Base-by-base conservation (phyloP, 768 basidiomycete species). In the Leccinum subgranulosum region DNA sequence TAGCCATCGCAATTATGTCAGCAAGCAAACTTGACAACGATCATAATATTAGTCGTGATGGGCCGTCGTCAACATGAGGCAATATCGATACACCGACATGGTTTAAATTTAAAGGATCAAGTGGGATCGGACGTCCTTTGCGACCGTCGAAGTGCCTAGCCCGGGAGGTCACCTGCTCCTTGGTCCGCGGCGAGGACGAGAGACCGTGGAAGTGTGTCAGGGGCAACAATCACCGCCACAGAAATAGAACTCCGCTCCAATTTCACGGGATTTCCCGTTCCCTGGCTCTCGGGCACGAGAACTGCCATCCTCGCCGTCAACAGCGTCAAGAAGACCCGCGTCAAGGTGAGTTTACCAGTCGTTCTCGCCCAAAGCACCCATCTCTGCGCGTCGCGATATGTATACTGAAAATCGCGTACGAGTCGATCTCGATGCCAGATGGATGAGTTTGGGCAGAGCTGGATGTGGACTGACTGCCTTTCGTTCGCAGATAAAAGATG, bases 261-360 rank as follows among this genome's bases (percentile, higher is more conserved):
- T 53, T 23, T 50, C 15, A 34, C 59, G 71, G 72, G 29, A 61
- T 21, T 60, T 69, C n/a, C 71, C 71, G 71, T n/a, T 21, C 19
- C 17, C 51, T 43, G 45, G 23, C 51, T 54, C 49, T 51, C 27
- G 23, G 28, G 39, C 9, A 54, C 1, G 33, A 10, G 9, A 33
- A 48, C 54, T 48, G 47, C 15, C 56, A 55, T 60, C 60, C 56
- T 67, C 64, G 58, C 49, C 14, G 54, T 62, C 62, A 52, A 64
- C 69, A 69, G 61, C 64, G 69, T 71, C 71, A 55, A 69, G 68
- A 67, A 63, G 58, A 56, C 65, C 69, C 62, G 34, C 69, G 60
- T 69, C 72, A 67, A 74, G 70, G 71, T 72, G 56, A 51, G 71
- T 72, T 60, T 54, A 15, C 23, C 52, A 50, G 25, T 57, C 21